These are phyloP conservation scores for Podila epigama DNA, from an alignment of 192 early-diverging fungal genomes.

Conservation along the genomic window DNA sequence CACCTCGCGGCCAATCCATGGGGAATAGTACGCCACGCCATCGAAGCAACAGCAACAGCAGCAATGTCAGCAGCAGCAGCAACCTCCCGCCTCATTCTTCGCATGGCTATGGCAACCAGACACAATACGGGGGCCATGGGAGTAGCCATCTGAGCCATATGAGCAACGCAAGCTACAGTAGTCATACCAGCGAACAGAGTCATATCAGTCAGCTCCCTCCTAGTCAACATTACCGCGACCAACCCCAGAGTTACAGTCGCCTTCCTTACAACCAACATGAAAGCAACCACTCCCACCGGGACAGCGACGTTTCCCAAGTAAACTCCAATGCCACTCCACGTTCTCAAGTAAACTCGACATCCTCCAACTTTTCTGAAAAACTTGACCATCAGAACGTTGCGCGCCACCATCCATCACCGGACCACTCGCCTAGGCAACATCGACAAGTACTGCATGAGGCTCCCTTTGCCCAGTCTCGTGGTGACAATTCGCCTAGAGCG, in stretches of 20 bases:
- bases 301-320: not conserved
- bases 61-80: not conserved
- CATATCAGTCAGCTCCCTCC: not conserved
- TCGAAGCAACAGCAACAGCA: constrained; percentile 24
- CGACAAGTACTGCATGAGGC: not conserved
- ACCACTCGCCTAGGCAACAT: not conserved
- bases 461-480: not conserved
- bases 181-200: not conserved
- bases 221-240: not conserved
- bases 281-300: not conserved
- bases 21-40: constrained; percentile 2
- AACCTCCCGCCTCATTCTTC: not conserved
- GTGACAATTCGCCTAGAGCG: not conserved
- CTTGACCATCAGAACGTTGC: not conserved
- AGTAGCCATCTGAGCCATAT: constrained; percentile 4
- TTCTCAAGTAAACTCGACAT: not conserved
- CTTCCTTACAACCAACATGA: not conserved
- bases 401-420: not conserved
- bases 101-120: not conserved
- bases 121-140: not conserved
- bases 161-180: constrained; percentile 3
- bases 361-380: not conserved
- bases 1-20: constrained; percentile 13
- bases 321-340: not conserved
- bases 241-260: constrained; percentile 7